Evolutionary conservation across 495 filamentous ascomycete genomes (phyloP), one percentile per base, ranked within the genome.

Genomic region (Filosporella fistucella): DNA sequence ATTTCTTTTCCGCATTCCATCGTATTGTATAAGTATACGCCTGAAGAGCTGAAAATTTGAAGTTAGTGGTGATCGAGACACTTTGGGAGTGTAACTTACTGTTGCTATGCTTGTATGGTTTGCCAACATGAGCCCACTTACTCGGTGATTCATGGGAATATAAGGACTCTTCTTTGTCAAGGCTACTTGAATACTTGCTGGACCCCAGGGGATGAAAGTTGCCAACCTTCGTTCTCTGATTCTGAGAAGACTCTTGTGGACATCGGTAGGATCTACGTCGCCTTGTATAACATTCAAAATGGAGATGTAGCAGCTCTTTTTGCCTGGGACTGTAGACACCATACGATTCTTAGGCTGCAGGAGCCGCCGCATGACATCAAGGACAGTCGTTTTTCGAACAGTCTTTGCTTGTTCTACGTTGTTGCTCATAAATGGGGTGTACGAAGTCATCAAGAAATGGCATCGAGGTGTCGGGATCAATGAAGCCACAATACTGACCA

Each of bases 191-290:
- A 98, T 98, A 61, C 86, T 91, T 10, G 93, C 93, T 0, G 93
- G 93, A n/a, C 93, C 93, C 93, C 93, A 98, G 13, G 94, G 94
- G 53, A 98, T 97, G 62, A 98, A 98, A 4, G 89, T 94, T 5
- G 93, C 94, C 11, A 98, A 74, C 35, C 87, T 84, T 39, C 93
- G 87, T 67, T 98, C 93, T 28, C 93, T 85, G 60, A 98, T 97
- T 47, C 93, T 88, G 43, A 98, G 82, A 43, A 98, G 75, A 28
- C 90, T 96, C 80, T 98, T 98, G 70, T 98, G 93, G 54, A 88
- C 87, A 69, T 98, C 93, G 6, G 90, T 96, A 13, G 93, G 91
- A 62, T 98, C 93, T 8, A 93, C 94, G 62, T 97, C 94, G 51
- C 93, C 93, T 64, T 95, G 90, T 61, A 98, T 98, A 60, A 98